Evolutionary conservation across 805 yeast species (phyloP).

Genomic region (Clavispora phyllophila): DNA sequence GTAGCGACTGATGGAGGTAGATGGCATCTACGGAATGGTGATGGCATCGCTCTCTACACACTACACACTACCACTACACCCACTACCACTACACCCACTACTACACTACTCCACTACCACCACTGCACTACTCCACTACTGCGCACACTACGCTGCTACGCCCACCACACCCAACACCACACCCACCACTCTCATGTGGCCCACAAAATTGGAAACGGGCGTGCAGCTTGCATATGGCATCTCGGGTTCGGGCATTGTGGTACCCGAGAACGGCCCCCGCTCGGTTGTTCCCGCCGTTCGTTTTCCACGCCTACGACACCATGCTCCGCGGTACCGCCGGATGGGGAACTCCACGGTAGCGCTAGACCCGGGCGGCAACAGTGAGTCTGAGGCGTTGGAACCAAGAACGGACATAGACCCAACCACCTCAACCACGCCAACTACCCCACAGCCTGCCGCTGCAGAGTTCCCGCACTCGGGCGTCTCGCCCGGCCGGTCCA

Average conservation of each 20-base stretch:
- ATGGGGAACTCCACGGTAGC: conserved; percentile 7
- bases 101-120: too few relatives aligned
- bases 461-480: neutral
- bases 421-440: too few relatives aligned
- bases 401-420: too few relatives aligned
- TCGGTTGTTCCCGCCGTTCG: conserved; percentile 1
- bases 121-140: too few relatives aligned
- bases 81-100: too few relatives aligned
- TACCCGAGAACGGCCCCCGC: neutral
- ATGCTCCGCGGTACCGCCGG: conserved; percentile 7
- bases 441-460: too few relatives aligned
- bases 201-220: conserved; percentile 10
- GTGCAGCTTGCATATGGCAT: conserved; percentile 16
- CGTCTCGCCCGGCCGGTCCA: neutral
- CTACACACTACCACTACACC: too few relatives aligned
- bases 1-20: too few relatives aligned
- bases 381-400: neutral
- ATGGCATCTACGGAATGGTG: too few relatives aligned
- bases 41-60: too few relatives aligned
- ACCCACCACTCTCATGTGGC: conserved; percentile 10
- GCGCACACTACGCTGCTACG: neutral
- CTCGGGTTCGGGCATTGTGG: conserved; percentile 9
- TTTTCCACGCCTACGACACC: conserved; percentile 10
- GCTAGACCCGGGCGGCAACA: neutral
- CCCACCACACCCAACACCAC: neutral